phyloP scores from a whole-genome alignment of 495 filamentous ascomycete genomes.

The Penicillium cataractarum region DNA sequence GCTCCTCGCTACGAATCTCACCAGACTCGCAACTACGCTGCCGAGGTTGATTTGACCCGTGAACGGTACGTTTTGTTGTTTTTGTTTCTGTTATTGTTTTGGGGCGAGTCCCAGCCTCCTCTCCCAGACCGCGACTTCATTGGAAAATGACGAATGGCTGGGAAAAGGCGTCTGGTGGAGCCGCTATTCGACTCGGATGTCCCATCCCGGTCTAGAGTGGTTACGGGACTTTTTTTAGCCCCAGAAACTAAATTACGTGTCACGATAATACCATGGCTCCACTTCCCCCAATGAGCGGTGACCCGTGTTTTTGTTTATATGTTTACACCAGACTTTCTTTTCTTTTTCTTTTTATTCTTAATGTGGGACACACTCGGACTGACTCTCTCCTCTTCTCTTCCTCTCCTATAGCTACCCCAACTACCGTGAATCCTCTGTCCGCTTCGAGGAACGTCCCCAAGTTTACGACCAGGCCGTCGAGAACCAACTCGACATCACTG shows the following conservation, averaged over 20 bases:
- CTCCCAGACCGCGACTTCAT: neutral
- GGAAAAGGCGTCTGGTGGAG: conserved; percentile 5
- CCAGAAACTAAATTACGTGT: conserved; percentile 39
- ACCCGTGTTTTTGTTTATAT: conserved; percentile 38
- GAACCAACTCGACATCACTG: conserved; percentile 76
- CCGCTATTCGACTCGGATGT: conserved; percentile 29
- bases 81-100: conserved; percentile 20
- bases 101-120: neutral
- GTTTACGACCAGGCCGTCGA: conserved; percentile 57
- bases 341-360: conserved; percentile 9
- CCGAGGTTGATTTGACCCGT: conserved; percentile 59
- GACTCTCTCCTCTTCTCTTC: conserved; percentile 30
- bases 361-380: conserved; percentile 15
- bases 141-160: neutral
- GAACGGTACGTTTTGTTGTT: conserved; percentile 52
- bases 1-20: conserved; percentile 14
- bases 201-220: conserved; percentile 32
- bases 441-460: conserved; percentile 55
- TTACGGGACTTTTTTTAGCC: conserved; percentile 38
- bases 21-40: conserved; percentile 28
- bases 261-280: conserved; percentile 32
- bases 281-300: conserved; percentile 39
- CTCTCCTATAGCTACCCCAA: conserved; percentile 51
- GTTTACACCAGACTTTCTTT: conserved; percentile 25
- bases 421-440: conserved; percentile 56